Evolutionary conservation across 495 filamentous ascomycete genomes (phyloP).

Genomic region (Achaetomiella virescens): DNA sequence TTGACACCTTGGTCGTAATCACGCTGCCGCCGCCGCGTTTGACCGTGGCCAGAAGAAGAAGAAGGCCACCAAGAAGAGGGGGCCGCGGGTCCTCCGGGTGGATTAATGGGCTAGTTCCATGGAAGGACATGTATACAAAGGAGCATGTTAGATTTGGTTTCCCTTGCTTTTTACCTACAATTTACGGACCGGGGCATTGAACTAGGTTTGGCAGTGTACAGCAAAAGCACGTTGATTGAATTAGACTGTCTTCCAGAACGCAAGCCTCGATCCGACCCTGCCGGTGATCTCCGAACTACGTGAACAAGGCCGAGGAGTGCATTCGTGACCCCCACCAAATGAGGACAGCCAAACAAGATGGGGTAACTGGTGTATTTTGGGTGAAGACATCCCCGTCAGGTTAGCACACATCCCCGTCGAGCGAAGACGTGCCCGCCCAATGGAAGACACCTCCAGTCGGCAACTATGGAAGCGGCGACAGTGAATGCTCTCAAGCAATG

Average conservation of each 20-base stretch:
- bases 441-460: too few species aligned
- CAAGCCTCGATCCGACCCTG: not conserved
- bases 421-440: too few species aligned
- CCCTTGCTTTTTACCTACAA: constrained; percentile 7
- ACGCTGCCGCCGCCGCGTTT: constrained; percentile 76
- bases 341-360: too few species aligned
- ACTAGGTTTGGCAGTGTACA: constrained; percentile 21
- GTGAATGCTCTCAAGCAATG: too few species aligned
- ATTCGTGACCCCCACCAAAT: not conserved
- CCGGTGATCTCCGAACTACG: not conserved
- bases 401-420: too few species aligned
- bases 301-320: not conserved
- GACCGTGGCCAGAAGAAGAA: constrained; percentile 93
- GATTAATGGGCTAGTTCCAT: constrained; percentile 49
- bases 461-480: too few species aligned
- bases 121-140: constrained; percentile 11
- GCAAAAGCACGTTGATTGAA: constrained; percentile 16
- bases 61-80: constrained; percentile 72
- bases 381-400: too few species aligned
- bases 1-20: constrained; percentile 90
- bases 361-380: too few species aligned
- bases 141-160: constrained; percentile 19
- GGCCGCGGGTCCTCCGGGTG: constrained; percentile 71
- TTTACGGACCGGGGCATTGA: constrained; percentile 16
- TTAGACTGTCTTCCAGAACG: not conserved